Evolutionary conservation across 2,329 filamentous ascomycete genomes (phyloP).

Genomic region (Aspergillus sp.): DNA sequence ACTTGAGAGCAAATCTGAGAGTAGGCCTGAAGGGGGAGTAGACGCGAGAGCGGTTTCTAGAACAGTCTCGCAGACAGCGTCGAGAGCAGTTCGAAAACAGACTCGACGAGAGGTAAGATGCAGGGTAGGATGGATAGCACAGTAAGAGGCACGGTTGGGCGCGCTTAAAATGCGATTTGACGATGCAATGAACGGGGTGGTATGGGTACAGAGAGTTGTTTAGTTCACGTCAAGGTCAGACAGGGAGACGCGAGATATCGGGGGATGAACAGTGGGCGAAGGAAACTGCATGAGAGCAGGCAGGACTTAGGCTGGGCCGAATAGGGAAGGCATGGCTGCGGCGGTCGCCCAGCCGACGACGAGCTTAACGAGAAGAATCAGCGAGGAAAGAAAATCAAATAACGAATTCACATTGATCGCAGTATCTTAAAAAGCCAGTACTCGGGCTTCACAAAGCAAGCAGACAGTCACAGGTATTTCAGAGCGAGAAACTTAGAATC

Average conservation of each 20-base stretch:
- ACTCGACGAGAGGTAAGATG: too few relatives aligned
- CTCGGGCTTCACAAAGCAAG: not conserved
- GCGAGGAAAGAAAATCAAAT: not conserved
- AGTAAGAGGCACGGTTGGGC: too few relatives aligned
- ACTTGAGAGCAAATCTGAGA: too few relatives aligned
- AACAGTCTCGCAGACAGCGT: too few relatives aligned
- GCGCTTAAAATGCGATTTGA: not conserved
- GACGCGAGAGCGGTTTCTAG: too few relatives aligned
- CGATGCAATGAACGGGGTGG: not conserved
- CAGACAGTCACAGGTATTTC: constrained; percentile 1
- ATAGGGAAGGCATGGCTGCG: constrained; percentile 1
- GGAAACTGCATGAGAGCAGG: constrained; percentile 1
- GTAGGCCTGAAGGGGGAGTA: too few relatives aligned
- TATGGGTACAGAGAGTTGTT: not conserved
- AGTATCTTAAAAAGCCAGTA: not conserved
- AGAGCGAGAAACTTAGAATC: constrained; percentile 8
- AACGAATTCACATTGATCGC: not conserved
- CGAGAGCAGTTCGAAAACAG: too few relatives aligned
- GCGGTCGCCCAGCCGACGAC: not conserved
- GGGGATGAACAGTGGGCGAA: not conserved
- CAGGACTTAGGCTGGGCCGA: not conserved
- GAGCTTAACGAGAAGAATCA: not conserved
- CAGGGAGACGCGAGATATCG: not conserved
- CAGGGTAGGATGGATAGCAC: too few relatives aligned
- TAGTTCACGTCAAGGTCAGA: not conserved